These are phyloP conservation scores for Leishmania turanica DNA, from an alignment of 208 protist genomes.

Conservation along the genomic window DNA sequence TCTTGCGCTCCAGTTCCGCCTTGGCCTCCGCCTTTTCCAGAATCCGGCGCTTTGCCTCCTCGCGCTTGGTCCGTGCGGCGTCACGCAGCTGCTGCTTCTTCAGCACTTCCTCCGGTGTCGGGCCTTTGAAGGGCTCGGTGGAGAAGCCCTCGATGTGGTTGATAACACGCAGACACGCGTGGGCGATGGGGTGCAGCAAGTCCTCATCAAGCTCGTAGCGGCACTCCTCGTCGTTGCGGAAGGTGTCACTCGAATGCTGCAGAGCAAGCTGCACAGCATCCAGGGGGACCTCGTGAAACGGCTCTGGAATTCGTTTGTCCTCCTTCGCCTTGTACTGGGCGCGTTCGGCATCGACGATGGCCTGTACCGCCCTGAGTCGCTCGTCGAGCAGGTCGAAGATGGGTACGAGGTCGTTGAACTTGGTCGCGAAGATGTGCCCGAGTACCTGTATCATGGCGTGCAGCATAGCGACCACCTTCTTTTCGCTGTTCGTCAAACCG, in stretches of 20 bases:
- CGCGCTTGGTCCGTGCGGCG: conserved; percentile 60
- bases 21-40: conserved; percentile 48
- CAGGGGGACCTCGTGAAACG: conserved; percentile 69
- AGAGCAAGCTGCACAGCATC: conserved; percentile 41
- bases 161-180: conserved; percentile 71
- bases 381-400: conserved; percentile 72
- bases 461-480: conserved; percentile 69
- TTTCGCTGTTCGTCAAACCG: conserved; percentile 58
- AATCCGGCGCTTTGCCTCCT: conserved; percentile 51
- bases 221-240: conserved; percentile 76
- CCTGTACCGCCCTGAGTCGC: conserved; percentile 41
- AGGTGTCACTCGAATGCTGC: conserved; percentile 41
- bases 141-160: conserved; percentile 87
- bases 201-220: conserved; percentile 88
- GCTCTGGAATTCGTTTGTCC: conserved; percentile 50
- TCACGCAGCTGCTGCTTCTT: conserved; percentile 63
- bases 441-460: conserved; percentile 79
- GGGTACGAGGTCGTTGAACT: conserved; percentile 77
- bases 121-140: conserved; percentile 56
- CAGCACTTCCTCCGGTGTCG: conserved; percentile 49
- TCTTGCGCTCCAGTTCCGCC: conserved; percentile 56
- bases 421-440: conserved; percentile 69
- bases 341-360: conserved; percentile 65
- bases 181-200: conserved; percentile 83
- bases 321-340: conserved; percentile 46